phyloP scores from a whole-genome alignment of 495 filamentous ascomycete genomes.

The Neurospora pannonica region DNA sequence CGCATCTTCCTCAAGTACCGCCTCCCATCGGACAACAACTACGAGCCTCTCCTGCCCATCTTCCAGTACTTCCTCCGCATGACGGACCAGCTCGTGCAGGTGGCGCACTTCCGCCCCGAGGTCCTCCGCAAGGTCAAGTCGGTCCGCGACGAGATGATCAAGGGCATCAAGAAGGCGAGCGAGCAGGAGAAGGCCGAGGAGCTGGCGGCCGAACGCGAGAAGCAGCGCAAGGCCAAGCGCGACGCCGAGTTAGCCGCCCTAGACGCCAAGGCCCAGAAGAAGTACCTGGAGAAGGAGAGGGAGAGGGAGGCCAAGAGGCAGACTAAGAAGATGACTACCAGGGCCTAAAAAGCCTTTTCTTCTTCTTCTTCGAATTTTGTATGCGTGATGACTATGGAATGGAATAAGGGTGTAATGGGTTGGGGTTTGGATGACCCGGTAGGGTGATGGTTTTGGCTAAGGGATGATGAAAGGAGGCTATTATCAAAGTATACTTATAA shows the following conservation, averaged over 20 bases:
- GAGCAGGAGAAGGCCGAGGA: conserved; percentile 96
- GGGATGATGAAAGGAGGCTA: not conserved
- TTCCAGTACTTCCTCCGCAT: conserved; percentile 79
- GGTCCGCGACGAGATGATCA: conserved; percentile 72
- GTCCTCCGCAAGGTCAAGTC: conserved; percentile 73
- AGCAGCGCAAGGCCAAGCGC: conserved; percentile 86
- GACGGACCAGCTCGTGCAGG: conserved; percentile 65
- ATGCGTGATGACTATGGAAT: not conserved
- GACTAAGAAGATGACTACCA: conserved; percentile 58
- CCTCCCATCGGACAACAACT: conserved; percentile 57
- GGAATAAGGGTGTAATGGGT: not conserved
- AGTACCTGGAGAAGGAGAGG: conserved; percentile 84
- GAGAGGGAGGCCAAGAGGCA: conserved; percentile 69
- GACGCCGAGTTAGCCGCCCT: conserved; percentile 72
- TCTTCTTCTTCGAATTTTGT: not conserved
- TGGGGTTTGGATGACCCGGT: not conserved
- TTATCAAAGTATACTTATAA: not conserved
- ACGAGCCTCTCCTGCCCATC: conserved; percentile 59
- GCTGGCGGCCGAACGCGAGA: conserved; percentile 64
- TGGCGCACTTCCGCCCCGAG: conserved; percentile 80
- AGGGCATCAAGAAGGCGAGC: conserved; percentile 66
- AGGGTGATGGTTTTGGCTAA: not conserved
- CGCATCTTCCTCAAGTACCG: conserved; percentile 68
- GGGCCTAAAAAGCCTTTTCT: conserved; percentile 19
- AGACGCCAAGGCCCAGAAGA: conserved; percentile 89